A percentile compares a stretch with the other conserved stretches of the same genome.
phyloP scores from a whole-genome alignment of 345 rosid genomes.

The Heritiera littoralis region DNA sequence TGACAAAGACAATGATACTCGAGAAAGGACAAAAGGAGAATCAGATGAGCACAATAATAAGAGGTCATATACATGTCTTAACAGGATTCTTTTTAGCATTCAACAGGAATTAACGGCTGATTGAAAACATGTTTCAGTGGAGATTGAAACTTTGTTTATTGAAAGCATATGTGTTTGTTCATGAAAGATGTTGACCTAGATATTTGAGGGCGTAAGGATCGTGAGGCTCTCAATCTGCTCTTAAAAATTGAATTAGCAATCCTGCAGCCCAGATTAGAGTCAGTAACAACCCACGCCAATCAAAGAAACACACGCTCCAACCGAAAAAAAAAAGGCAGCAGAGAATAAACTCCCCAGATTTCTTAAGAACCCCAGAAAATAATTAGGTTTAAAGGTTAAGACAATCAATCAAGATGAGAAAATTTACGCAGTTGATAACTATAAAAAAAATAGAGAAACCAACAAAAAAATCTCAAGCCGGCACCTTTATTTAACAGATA shows the following conservation, averaged over 20 bases:
- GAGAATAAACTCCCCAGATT: not conserved
- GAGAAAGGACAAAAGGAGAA: not conserved
- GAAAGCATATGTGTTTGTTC: constrained; percentile 26
- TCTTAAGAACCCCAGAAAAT: constrained; percentile 25
- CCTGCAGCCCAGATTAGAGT: constrained; percentile 58
- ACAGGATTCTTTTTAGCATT: not conserved
- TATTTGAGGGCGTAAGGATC: constrained; percentile 46
- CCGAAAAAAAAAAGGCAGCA: not conserved
- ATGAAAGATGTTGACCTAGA: constrained; percentile 57
- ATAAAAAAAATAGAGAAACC: not conserved
- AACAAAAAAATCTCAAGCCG: not conserved
- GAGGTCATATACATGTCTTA: not conserved
- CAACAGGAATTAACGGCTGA: not conserved
- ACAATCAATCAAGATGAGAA: not conserved
- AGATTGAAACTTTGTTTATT: constrained; percentile 3
- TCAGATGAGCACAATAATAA: not conserved
- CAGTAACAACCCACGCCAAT: constrained; percentile 23
- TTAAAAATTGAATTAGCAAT: constrained; percentile 46
- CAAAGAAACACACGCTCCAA: not conserved
- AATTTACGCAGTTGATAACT: not conserved
- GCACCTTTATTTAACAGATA: not conserved
- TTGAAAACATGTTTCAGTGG: not conserved
- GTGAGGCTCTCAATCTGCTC: constrained; percentile 52
- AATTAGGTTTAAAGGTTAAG: not conserved
- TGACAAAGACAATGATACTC: not conserved